phyloP scores from a whole-genome alignment of 2,329 filamentous ascomycete species.

The Calonectria hawksworthii region DNA sequence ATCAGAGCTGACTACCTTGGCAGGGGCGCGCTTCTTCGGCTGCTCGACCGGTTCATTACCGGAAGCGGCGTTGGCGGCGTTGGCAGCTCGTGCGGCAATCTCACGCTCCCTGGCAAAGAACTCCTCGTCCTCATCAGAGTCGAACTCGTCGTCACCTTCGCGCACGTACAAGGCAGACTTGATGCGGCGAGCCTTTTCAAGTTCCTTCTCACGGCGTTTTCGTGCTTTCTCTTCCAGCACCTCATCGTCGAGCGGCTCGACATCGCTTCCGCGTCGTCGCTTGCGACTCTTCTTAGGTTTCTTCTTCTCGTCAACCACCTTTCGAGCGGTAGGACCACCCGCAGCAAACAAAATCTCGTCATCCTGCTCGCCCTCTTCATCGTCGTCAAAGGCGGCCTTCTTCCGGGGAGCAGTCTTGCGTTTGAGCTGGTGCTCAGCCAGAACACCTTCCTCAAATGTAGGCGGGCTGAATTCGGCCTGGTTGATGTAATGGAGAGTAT shows the following conservation, averaged over 20 bases:
- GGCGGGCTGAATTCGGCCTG: slow-evolving; percentile 85
- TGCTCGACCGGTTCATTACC: slow-evolving; percentile 15
- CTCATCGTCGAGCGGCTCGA: slow-evolving; percentile 68
- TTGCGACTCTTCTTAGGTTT: slow-evolving; percentile 61
- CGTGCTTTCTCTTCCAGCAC: slow-evolving; percentile 75
- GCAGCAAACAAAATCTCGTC: slow-evolving; percentile 75
- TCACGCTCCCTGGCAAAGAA: slow-evolving; percentile 82
- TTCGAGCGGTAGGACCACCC: slow-evolving; percentile 73
- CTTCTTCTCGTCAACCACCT: slow-evolving; percentile 68
- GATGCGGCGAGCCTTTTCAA: slow-evolving; percentile 83
- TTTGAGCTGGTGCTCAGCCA: slow-evolving; percentile 84
- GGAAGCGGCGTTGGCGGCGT: slow-evolving; percentile 46
- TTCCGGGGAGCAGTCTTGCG: slow-evolving; percentile 72
- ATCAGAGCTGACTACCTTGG: slow-evolving; percentile 42
- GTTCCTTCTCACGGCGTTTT: slow-evolving; percentile 75
- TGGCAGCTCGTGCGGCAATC: slow-evolving; percentile 68
- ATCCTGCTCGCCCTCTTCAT: slow-evolving; percentile 69
- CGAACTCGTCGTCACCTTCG: slow-evolving; percentile 90
- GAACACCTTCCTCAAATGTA: slow-evolving; percentile 79
- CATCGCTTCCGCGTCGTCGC: slow-evolving; percentile 64
- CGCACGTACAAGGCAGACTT: slow-evolving; percentile 89
- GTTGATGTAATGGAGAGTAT: slow-evolving; percentile 79
- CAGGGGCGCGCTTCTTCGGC: slow-evolving; percentile 42
- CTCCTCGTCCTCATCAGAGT: slow-evolving; percentile 76
- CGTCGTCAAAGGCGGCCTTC: slow-evolving; percentile 77